Percentiles rank a stretch among this genome's conserved stretches.
Conservation (phyloP, 805 yeast genomes). For the Lipomyces anomalus region DNA sequence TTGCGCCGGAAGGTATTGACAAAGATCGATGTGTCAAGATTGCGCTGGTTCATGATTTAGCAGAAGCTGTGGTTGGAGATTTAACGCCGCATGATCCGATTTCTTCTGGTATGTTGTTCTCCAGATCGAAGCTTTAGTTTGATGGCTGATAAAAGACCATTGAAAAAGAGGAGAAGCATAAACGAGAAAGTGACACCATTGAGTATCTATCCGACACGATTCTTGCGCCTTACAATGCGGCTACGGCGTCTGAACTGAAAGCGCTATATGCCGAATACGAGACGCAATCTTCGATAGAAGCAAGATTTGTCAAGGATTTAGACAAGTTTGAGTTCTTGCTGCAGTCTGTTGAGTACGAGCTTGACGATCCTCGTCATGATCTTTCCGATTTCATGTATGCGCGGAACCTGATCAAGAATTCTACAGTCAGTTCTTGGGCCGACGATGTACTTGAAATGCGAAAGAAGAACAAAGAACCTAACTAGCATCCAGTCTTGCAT, state of each 20-base stretch:
- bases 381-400: conserved; percentile 68
- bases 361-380: conserved; percentile 37
- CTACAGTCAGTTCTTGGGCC: conserved; percentile 42
- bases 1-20: conserved; percentile 40
- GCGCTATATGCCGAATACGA: conserved; percentile 88
- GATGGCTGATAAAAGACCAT: background rate
- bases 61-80: conserved; percentile 92
- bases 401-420: conserved; percentile 49
- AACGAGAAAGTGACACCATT: conserved; percentile 72
- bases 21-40: conserved; percentile 64
- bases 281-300: conserved; percentile 72
- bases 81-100: conserved; percentile 78
- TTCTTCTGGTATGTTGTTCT: conserved; percentile 40
- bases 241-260: conserved; percentile 57
- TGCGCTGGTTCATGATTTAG: conserved; percentile 88
- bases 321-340: conserved; percentile 83
- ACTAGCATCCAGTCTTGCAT: too few species aligned
- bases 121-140: background rate
- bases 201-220: conserved; percentile 53
- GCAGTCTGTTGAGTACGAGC: conserved; percentile 60
- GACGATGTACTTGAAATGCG: conserved; percentile 43
- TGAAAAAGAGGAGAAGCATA: conserved; percentile 60
- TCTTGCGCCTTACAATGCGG: conserved; percentile 57
- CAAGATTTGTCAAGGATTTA: conserved; percentile 85
- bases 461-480: background rate